A percentile compares a stretch with the other conserved stretches of the same genome.
Evolutionary conservation across 768 basidiomycete genomes (phyloP).

Genomic region (Tulasnella sp.): DNA sequence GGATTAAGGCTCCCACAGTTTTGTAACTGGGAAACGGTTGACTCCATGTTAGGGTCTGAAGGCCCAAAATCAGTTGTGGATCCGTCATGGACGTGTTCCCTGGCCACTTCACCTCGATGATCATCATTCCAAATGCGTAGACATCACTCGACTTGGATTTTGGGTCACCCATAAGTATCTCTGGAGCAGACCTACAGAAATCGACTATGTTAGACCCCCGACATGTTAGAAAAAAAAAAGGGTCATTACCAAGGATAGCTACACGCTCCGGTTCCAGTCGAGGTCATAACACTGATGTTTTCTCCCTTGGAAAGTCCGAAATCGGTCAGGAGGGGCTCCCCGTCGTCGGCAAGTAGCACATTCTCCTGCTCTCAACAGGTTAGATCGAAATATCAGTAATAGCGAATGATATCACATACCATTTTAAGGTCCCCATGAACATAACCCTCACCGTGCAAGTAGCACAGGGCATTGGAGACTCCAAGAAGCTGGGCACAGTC

Average conservation of each 20-base stretch:
- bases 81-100: background rate
- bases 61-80: background rate
- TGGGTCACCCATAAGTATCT: background rate
- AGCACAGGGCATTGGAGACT: background rate
- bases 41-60: slow-evolving; percentile 15
- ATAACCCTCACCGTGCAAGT: background rate
- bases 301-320: slow-evolving; percentile 20
- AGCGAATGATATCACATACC: background rate
- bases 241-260: slow-evolving; percentile 18
- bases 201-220: background rate
- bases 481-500: background rate
- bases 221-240: too few relatives aligned
- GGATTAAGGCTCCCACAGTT: background rate
- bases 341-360: slow-evolving; percentile 16
- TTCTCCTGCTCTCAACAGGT: slow-evolving; percentile 7
- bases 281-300: slow-evolving; percentile 10
- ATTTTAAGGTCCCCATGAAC: slow-evolving; percentile 13
- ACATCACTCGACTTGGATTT: slow-evolving; percentile 17
- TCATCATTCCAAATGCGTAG: slow-evolving; percentile 26
- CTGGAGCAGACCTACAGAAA: slow-evolving; percentile 1
- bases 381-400: background rate
- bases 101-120: slow-evolving; percentile 9
- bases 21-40: background rate
- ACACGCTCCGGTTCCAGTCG: background rate
- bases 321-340: slow-evolving; percentile 19